A percentile compares a stretch with the other conserved stretches of the same genome.
These are phyloP conservation scores for Phytophthora europaea DNA, from an alignment of 352 stramenopile genomes.

Conservation along the genomic window DNA sequence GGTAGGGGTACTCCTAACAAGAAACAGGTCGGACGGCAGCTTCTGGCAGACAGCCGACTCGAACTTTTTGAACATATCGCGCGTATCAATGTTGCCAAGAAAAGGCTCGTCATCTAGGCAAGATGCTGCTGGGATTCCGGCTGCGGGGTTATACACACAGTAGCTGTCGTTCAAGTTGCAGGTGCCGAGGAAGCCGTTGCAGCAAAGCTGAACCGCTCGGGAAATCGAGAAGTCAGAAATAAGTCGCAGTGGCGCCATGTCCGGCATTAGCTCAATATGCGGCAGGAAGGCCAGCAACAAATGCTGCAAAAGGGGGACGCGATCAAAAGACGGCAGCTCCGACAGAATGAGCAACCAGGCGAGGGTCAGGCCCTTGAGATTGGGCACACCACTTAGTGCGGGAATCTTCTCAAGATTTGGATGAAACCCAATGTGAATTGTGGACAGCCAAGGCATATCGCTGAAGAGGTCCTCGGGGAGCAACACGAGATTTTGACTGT, in stretches of 20 bases:
- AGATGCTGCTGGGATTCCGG: conserved; percentile 15
- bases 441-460: conserved; percentile 33
- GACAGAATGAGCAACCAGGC: conserved; percentile 15
- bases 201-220: conserved; percentile 22
- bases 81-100: conserved; percentile 21
- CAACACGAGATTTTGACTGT: conserved; percentile 12
- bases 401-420: conserved; percentile 14
- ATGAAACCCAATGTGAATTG: conserved; percentile 28
- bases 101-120: conserved; percentile 26
- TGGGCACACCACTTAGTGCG: conserved; percentile 26
- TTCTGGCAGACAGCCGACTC: conserved; percentile 21
- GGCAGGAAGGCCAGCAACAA: conserved; percentile 21
- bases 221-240: conserved; percentile 19
- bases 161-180: conserved; percentile 33
- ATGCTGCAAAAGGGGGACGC: conserved; percentile 12
- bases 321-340: conserved; percentile 15
- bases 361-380: conserved; percentile 33
- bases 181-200: conserved; percentile 30
- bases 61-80: conserved; percentile 19
- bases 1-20: conserved; percentile 5
- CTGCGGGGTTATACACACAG: conserved; percentile 8
- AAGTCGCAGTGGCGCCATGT: conserved; percentile 7
- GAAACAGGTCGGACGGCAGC: conserved; percentile 9
- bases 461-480: conserved; percentile 32
- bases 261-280: conserved; percentile 18